These are phyloP conservation scores for Xylaria scruposa DNA, from an alignment of 495 filamentous ascomycete species.

Conservation along the genomic window DNA sequence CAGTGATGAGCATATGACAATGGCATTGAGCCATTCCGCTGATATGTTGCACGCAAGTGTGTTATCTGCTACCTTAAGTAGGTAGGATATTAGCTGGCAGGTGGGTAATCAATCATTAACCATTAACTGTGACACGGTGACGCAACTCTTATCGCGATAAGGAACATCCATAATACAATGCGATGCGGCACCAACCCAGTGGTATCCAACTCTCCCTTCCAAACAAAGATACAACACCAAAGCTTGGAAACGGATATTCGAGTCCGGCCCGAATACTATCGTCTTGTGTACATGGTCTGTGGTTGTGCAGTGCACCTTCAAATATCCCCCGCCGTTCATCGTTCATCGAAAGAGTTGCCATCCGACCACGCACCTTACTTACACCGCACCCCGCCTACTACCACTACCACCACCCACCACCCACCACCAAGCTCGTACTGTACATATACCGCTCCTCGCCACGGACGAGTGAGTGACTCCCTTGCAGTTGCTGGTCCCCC, in stretches of 20 bases:
- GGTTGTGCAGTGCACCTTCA: not conserved
- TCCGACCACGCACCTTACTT: not conserved
- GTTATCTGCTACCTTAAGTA: not conserved
- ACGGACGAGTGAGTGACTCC: not conserved
- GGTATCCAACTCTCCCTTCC: not conserved
- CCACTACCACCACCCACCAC: not conserved
- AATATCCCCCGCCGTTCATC: not conserved
- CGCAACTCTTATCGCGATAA: conserved; percentile 36
- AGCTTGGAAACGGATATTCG: not conserved
- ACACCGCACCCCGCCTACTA: conserved; percentile 2
- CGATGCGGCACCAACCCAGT: conserved; percentile 1
- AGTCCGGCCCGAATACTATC: not conserved
- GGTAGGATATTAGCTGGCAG: not conserved
- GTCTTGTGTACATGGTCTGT: not conserved
- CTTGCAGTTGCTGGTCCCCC: not conserved
- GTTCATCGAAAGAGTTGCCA: not conserved
- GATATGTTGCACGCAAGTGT: not conserved
- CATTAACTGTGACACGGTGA: conserved; percentile 7
- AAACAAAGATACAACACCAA: not conserved
- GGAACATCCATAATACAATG: conserved; percentile 13
- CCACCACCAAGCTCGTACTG: not conserved
- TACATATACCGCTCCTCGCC: conserved; percentile 5
- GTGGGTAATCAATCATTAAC: not conserved
- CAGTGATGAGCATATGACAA: not conserved
- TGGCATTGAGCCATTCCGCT: not conserved